These are phyloP conservation scores for Trametes cingulata DNA, from an alignment of 768 basidiomycete species.

Conservation along the genomic window DNA sequence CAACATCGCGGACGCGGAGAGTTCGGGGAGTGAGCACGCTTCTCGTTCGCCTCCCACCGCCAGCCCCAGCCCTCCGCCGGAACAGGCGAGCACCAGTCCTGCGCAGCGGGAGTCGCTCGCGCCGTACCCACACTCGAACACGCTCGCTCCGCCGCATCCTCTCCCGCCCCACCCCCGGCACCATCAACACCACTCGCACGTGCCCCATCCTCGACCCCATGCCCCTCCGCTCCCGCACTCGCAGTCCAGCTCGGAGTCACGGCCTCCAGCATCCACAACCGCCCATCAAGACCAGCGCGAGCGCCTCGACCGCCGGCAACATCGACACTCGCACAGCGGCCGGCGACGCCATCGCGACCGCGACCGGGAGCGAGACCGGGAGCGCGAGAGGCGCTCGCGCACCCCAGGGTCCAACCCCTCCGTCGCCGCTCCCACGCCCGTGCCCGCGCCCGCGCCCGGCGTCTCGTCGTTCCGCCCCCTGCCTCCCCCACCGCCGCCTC, in stretches of 20 bases:
- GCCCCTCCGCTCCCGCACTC: not conserved
- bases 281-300: constrained; percentile 4
- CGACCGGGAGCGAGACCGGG: constrained; percentile 7
- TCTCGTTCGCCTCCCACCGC: not conserved
- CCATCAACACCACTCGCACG: not conserved
- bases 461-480: not conserved
- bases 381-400: constrained; percentile 3
- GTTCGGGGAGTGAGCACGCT: not conserved
- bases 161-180: not conserved
- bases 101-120: not conserved
- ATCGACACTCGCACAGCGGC: not conserved
- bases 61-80: not conserved
- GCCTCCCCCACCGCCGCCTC: constrained; percentile 6
- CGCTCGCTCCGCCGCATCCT: not conserved
- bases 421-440: not conserved
- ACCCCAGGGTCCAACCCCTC: not conserved
- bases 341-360: constrained; percentile 6
- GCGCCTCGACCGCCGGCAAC: constrained; percentile 7
- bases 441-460: not conserved
- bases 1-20: constrained; percentile 15
- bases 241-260: not conserved
- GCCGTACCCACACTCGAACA: not conserved
- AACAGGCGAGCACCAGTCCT: not conserved
- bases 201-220: not conserved
- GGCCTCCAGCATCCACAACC: not conserved